Base-by-base conservation (phyloP, 2,329 filamentous ascomycete species). In the Xylariaceae sp. region DNA sequence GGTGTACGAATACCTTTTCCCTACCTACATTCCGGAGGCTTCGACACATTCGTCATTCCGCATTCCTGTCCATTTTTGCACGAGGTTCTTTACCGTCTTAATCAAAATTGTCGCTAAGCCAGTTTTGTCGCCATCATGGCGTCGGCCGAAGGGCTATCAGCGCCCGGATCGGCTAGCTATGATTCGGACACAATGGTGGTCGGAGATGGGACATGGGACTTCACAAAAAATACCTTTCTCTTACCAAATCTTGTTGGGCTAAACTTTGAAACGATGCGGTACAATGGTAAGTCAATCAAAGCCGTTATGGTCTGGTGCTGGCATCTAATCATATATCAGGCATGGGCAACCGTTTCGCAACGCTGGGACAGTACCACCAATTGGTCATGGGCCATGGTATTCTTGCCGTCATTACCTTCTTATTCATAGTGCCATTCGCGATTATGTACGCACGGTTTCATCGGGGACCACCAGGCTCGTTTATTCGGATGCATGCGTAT, bases 141-240 rank as follows among this genome's bases (percentile, higher is more conserved):
- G 77, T 80, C 83, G 77, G 74, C 80, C 70, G 78, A 83, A 69
- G 75, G 77, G 66, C 79, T 89, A 67, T 88, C 88, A 63, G 81
- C 88, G 62, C 82, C 90, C 48, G 90, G 90, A 69, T 85, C 86
- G 73, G 88, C 85, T 70, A 84, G 81, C 63, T 93, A 93, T 75
- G 80, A 82, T 65, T 91, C 89, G 49, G 80, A 87, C 68, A 90
- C 86, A n/a, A 79, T 93, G 80, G 81, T 79, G 52, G 89, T 93
- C 16, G 90, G 90, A 60, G 90, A 93, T 70, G 90, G 90, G 20
- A 93, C 90, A 32, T 95, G 90, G 90, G 88, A 93, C 67, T 88
- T 88, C 54, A 79, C 81, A 56, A 88, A 88, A 70, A 91, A 93
- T 68, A 86, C 83, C 18, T 95, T 93, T 70, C 76, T 95, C 51